Conservation (phyloP, 164 flowering plant genomes). For the Santalum album region DNA sequence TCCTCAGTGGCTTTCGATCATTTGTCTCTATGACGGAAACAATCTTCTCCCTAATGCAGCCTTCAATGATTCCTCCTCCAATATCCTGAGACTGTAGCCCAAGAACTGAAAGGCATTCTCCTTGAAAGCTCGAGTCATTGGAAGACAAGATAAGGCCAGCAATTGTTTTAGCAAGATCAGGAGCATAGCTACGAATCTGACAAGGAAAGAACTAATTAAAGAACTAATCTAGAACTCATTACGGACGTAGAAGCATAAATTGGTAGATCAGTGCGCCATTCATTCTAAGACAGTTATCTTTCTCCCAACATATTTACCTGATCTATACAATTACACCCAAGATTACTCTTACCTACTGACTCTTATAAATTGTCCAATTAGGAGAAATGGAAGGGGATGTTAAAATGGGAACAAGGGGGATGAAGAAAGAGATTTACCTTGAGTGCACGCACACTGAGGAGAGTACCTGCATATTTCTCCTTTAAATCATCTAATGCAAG, state of each 20-base stretch:
- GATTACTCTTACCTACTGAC: too few relatives aligned
- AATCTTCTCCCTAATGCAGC: slow-evolving; percentile 53
- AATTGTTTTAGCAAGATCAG: slow-evolving; percentile 78
- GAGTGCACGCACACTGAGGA: slow-evolving; percentile 62
- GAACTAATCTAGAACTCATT: background rate
- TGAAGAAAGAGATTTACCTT: slow-evolving; percentile 43
- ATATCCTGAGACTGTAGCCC: slow-evolving; percentile 36
- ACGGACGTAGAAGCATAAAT: too few relatives aligned
- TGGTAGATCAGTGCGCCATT: too few relatives aligned
- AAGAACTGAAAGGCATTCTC: slow-evolving; percentile 70
- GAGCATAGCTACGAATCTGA: slow-evolving; percentile 70
- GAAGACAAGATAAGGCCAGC: slow-evolving; percentile 72
- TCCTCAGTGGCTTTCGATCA: slow-evolving; percentile 44
- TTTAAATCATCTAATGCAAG: slow-evolving; percentile 71
- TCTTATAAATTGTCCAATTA: too few relatives aligned
- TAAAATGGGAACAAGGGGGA: background rate
- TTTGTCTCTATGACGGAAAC: slow-evolving; percentile 45
- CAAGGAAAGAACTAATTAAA: background rate
- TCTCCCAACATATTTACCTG: too few relatives aligned
- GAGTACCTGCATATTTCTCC: slow-evolving; percentile 50
- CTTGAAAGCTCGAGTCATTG: slow-evolving; percentile 51
- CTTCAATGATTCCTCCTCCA: slow-evolving; percentile 34
- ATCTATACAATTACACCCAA: too few relatives aligned
- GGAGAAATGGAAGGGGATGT: too few relatives aligned
- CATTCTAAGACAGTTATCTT: too few relatives aligned